Evolutionary conservation across 2,329 filamentous ascomycete species (phyloP), one percentile per base, ranked within the genome.

Genomic region (Thelonectria discophora): DNA sequence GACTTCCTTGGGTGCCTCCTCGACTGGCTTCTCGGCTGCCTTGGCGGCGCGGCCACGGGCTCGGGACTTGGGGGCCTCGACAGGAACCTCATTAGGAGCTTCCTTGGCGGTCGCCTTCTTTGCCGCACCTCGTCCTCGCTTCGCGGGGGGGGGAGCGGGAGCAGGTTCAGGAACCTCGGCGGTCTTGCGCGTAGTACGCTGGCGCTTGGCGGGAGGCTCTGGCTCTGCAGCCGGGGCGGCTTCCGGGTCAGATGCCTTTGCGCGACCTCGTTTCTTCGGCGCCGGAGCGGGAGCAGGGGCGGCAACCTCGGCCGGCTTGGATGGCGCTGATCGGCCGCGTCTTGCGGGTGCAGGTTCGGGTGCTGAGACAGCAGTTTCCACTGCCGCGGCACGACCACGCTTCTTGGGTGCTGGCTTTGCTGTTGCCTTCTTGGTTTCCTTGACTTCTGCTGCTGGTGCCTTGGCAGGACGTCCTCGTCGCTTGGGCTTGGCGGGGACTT

Each of bases 381-480:
- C 43, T 27, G 50, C 40, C 18, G 62, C 62, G 39, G 18, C 43
- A 11, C 67, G 69, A 12, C 69, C 65, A 20, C 69, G 60, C 51
- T 69, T 69, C 52, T 67, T 66, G 3, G 62, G 52, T 48, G 60
- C 56, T 4, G 64, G 58, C 24, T 70, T 60, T 1, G 45, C 9
- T 1, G 58, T 49, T 30, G 58, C 55, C 5, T 62, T 62, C 8
- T 58, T 9, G 1, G 49, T 40, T 5, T 57, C 8, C 15, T 62
- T 49, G 3, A 55, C 51, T 21, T 6, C 43, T 30, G 54, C 24
- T 8, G 60, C 13, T 11, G n/a, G 43, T 17, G 60, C 66, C 56
- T 61, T 57, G 13, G 62, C 42, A 37, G 69, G 67, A 27, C 67
- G 69, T 3, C 69, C 69, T 1, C 69, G 69, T 51, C 58, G 62